Base-by-base conservation (phyloP, 1,284 basidiomycete species). In the Ceratobasidium sp. region DNA sequence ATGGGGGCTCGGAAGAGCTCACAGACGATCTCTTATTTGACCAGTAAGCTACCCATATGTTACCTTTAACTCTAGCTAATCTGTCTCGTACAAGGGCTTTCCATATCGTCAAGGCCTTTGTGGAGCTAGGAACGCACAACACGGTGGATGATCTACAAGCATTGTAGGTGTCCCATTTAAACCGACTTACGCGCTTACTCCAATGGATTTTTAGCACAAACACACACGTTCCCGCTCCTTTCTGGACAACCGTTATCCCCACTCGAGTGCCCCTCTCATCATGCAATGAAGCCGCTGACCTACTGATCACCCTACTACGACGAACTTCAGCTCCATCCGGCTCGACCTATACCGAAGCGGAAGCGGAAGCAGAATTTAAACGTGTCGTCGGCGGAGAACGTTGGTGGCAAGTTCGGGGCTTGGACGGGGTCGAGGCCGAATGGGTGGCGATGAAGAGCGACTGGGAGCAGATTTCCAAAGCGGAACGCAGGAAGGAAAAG, bases 101-200 rank as follows among this genome's bases (percentile, higher is more conserved):
- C 73, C 79, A 87, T 73, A 86, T 87, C n/a, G 85, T 87, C 14
- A 85, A 86, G 78, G 81, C 84, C 0, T 87, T 87, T 75, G 85
- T 87, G 57, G 79, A 83, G 57, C 74, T 87, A n/a, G 84, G 83
- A 13, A 85, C 83, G 0, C 76, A 81, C 39, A 86, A 87, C 71
- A 86, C 83, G 0, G 78, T 87, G 14, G 85, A 87, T 73, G 85
- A 84, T 29, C 78, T 87, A 9, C 85, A 87, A 74, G 77, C 79
- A 19, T 87, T 86, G 62, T 49, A 25, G 33, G 62, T 49, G 7
- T 21, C 11, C 11, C 21, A 27, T 14, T 7, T 21, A 11, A 8
- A 27, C 6, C 33, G 33, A 4, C 4, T 36, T 36, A 23, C 21
- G 25, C 6, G 21, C 47, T 21, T 7, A 16, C 47, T 23, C 47